These are phyloP conservation scores for Quercus robur DNA, from an alignment of 306 rosid species.

Conservation along the genomic window DNA sequence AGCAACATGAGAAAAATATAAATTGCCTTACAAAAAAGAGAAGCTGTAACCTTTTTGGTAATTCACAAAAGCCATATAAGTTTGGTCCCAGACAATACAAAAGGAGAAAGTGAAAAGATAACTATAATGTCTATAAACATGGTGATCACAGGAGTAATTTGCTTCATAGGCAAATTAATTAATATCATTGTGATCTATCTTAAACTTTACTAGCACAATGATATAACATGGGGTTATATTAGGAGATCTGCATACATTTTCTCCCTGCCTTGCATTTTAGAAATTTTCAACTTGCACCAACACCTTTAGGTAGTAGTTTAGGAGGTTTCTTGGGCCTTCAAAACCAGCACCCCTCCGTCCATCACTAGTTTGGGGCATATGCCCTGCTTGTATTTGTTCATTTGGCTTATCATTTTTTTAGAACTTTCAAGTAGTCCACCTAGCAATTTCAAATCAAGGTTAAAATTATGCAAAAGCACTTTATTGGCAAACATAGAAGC, in stretches of 20 bases:
- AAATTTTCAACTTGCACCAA: neutral
- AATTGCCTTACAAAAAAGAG: neutral
- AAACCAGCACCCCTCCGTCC: neutral
- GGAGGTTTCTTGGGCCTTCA: neutral
- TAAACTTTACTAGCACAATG: neutral
- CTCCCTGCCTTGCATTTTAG: neutral
- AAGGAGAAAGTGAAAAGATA: neutral
- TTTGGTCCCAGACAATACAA: neutral
- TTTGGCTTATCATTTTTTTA: neutral
- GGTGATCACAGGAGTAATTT: neutral
- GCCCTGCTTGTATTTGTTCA: neutral
- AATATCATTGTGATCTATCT: neutral
- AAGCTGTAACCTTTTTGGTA: neutral
- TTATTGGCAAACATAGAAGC: neutral
- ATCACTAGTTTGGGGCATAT: too few species aligned
- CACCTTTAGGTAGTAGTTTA: neutral
- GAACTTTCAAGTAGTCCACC: neutral
- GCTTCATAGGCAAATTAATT: neutral
- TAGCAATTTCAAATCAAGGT: neutral
- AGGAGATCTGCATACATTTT: neutral
- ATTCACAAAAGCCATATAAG: neutral
- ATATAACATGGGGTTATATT: neutral
- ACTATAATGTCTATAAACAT: neutral
- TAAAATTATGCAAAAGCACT: neutral
- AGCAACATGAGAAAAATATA: conserved; percentile 11